Evolutionary conservation across 139 green algal species (phyloP).

Genomic region (Nannochloris sp.): DNA sequence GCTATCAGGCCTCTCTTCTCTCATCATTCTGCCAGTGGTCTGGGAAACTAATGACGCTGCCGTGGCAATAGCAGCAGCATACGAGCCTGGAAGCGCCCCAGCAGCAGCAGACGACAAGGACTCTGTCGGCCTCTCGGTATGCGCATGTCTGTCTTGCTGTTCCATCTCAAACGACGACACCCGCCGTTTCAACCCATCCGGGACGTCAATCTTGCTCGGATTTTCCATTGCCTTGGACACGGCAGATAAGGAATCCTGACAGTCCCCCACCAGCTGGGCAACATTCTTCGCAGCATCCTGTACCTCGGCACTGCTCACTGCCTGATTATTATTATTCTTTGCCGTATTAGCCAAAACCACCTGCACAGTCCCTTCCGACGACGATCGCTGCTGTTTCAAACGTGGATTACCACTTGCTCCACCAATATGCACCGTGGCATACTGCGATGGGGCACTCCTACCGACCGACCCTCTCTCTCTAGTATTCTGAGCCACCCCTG

Average conservation of each 20-base stretch:
- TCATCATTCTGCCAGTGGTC: background rate
- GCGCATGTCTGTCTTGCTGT: too few species aligned
- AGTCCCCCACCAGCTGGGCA: background rate
- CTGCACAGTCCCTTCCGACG: conserved; percentile 11
- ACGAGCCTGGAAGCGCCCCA: background rate
- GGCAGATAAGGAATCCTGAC: background rate
- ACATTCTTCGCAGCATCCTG: background rate
- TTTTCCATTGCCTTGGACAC: background rate
- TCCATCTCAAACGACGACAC: too few species aligned
- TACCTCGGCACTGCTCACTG: background rate
- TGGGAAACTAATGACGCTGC: background rate
- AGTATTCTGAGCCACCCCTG: background rate
- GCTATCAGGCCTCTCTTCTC: background rate
- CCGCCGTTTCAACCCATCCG: too few species aligned
- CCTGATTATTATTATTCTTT: background rate
- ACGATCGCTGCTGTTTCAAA: conserved; percentile 2
- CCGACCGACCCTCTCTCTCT: background rate
- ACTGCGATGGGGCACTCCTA: conserved; percentile 2
- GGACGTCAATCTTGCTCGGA: too few species aligned
- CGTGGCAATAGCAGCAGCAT: conserved; percentile 2
- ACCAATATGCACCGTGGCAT: conserved; percentile 2
- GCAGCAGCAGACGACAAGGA: background rate
- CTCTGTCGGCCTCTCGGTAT: background rate
- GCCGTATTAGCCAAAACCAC: background rate
- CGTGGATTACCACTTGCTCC: conserved; percentile 5